Evolutionary conservation across 2,329 filamentous ascomycete species (phyloP), one percentile per base, ranked within the genome.

Genomic region (Hypoxylon sp.): DNA sequence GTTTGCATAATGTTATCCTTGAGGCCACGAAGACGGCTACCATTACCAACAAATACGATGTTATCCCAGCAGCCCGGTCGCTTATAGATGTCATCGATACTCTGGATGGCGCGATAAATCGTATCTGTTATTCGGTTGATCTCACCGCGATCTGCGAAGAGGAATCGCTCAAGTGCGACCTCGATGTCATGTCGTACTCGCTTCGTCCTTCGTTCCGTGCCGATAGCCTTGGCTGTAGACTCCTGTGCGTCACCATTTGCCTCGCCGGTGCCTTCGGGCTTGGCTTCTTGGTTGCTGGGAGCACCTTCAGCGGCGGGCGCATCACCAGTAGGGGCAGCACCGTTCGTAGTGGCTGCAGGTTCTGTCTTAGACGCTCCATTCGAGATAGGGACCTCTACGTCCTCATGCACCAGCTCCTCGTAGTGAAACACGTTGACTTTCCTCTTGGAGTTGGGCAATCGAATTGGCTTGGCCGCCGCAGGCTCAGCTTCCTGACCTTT

Each of bases 61-160:
- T 91, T 92, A 73, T 98, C 95, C 96, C 96, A 99, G 69, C 96
- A 90, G 34, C 91, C 86, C 34, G 92, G 90, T 46, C 96, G 89
- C 83, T 94, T 94, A 73, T 91, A 90, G 70, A 93, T 88, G 68
- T 97, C 94, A 47, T 93, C 90, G 23, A 97, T 92, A 34, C 89
- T 88, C 71, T 94, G 90, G 55, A 98, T 89, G 0, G 93, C 90
- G 62, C 90, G 88, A 79, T 97, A 94, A 70, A 98, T 91, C 39
- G 92, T 89, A 58, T 91, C 90, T 23, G 92, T 92, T 68, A 99
- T 93, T 60, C 89, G 89, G 75, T 97, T 93, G 45, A 98, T 86
- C 60, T 97, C 89, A 2, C 84, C 85, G 57, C 91, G 89, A 66
- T 88, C 84, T 1, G 88, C 89, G 69, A 90, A 90, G 63, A 83